Evolutionary conservation across 2,329 filamentous ascomycete species (phyloP).

Genomic region (Pseudogymnoascus verrucosus): DNA sequence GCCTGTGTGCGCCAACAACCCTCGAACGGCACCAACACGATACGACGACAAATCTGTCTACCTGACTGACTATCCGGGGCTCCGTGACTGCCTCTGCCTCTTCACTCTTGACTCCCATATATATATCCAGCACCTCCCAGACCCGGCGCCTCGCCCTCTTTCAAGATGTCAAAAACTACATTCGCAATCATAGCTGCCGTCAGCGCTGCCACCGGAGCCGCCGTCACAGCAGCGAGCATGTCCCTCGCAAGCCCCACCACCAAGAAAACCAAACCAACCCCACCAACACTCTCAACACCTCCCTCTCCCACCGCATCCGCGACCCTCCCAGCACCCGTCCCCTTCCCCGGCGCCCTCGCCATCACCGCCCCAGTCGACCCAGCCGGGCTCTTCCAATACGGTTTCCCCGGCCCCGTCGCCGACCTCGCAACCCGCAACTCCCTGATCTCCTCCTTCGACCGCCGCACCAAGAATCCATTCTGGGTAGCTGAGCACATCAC

Average conservation of each 20-base stretch:
- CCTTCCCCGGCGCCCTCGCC: conserved; percentile 25
- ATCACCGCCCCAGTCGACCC: conserved; percentile 56
- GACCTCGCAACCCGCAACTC: conserved; percentile 72
- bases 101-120: neutral
- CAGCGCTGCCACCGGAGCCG: conserved; percentile 68
- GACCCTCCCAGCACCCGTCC: conserved; percentile 20
- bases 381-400: conserved; percentile 70
- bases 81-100: neutral
- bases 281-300: conserved; percentile 11
- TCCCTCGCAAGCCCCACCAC: conserved; percentile 46
- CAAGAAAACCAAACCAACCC: conserved; percentile 32
- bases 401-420: conserved; percentile 83
- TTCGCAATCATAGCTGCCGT: conserved; percentile 68
- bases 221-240: conserved; percentile 60
- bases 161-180: conserved; percentile 69
- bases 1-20: neutral
- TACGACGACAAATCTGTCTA: neutral
- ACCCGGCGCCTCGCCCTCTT: neutral
- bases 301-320: conserved; percentile 22
- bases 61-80: neutral
- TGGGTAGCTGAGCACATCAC: conserved; percentile 99
- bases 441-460: conserved; percentile 82
- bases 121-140: neutral
- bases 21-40: neutral
- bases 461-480: conserved; percentile 79